Conservation (phyloP, 495 filamentous ascomycete genomes). For the Penicillium crystallinum region DNA sequence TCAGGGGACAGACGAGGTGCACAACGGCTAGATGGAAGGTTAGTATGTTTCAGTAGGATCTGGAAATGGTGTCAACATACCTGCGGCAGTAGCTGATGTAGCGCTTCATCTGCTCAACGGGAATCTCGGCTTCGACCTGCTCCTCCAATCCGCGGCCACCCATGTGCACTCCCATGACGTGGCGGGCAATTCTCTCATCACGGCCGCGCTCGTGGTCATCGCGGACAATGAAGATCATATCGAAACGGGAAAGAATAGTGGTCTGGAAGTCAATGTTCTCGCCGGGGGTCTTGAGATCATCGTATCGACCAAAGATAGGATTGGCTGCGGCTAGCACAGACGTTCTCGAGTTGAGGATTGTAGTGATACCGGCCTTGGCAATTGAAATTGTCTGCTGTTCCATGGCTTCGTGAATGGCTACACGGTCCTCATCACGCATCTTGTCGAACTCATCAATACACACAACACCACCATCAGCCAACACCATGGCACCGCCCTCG, state of each 20-base stretch:
- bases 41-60: conserved; percentile 25
- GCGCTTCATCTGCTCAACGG: conserved; percentile 94
- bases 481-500: conserved; percentile 97
- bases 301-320: conserved; percentile 95
- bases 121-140: conserved; percentile 75
- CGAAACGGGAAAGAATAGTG: conserved; percentile 95
- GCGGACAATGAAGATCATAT: conserved; percentile 99
- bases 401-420: conserved; percentile 99
- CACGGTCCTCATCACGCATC: conserved; percentile 98
- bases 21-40: conserved; percentile 59
- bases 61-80: conserved; percentile 53
- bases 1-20: conserved; percentile 88
- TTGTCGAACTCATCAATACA: conserved; percentile 99
- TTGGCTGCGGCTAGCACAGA: conserved; percentile 96
- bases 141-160: conserved; percentile 80
- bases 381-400: conserved; percentile 99
- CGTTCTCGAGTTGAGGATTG: conserved; percentile 93
- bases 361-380: conserved; percentile 98
- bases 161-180: conserved; percentile 99
- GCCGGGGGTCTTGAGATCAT: conserved; percentile 94
- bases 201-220: conserved; percentile 87
- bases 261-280: conserved; percentile 99
- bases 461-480: conserved; percentile 95
- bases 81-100: conserved; percentile 98
- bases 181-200: conserved; percentile 90